Conservation (phyloP, 1,284 basidiomycete genomes). For the Ustilago loliicola region DNA sequence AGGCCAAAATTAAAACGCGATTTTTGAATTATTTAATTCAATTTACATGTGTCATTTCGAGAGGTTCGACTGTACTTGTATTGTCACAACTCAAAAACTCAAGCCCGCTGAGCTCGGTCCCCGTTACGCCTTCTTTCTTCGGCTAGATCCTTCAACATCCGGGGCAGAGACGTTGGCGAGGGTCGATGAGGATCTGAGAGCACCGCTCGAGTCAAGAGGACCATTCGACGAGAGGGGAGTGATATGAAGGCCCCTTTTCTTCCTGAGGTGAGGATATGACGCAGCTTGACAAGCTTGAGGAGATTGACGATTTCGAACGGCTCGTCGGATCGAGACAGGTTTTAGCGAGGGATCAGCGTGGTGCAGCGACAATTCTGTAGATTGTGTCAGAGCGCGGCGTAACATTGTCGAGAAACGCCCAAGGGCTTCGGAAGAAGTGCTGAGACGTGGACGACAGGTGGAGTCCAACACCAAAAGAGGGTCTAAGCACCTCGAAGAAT, state of each 20-base stretch:
- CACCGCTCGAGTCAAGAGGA: background rate
- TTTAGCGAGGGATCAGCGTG: slow-evolving; percentile 4
- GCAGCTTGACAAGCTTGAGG: background rate
- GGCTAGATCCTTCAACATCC: background rate
- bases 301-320: slow-evolving; percentile 12
- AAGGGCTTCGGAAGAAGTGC: slow-evolving; percentile 8
- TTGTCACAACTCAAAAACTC: slow-evolving; percentile 5
- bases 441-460: slow-evolving; percentile 7
- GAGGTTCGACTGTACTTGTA: no score
- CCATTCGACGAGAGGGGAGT: background rate
- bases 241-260: background rate
- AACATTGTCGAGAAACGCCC: background rate
- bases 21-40: no score
- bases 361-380: background rate
- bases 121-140: slow-evolving; percentile 3
- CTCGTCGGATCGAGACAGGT: background rate
- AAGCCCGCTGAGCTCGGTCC: slow-evolving; percentile 8
- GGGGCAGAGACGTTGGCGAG: background rate
- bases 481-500: background rate
- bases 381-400: background rate
- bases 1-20: no score
- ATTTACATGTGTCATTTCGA: no score
- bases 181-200: background rate
- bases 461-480: slow-evolving; percentile 26
- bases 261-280: background rate